Evolutionary conservation across 306 rosid species (phyloP).

Genomic region (Neltuma alba): DNA sequence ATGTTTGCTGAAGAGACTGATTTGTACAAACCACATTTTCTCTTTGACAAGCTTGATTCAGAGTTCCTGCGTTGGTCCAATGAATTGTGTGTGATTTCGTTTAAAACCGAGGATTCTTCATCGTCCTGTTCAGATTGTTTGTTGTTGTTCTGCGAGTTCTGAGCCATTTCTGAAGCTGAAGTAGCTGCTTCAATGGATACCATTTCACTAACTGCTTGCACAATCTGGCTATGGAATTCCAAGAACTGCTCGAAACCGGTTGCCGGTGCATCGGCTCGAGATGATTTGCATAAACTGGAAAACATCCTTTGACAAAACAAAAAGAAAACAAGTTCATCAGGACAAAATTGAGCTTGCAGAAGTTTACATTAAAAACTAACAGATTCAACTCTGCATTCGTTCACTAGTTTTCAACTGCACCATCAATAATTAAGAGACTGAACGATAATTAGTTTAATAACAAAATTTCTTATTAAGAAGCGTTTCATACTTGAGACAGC

Average conservation of each 20-base stretch:
- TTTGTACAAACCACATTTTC: constrained; percentile 59
- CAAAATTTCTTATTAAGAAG: background rate
- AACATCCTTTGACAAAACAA: constrained; percentile 57
- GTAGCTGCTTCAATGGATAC: constrained; percentile 87
- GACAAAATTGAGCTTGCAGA: background rate
- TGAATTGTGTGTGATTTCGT: constrained; percentile 64
- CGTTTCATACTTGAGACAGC: constrained; percentile 68
- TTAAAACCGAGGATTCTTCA: constrained; percentile 44
- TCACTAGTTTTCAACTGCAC: no score
- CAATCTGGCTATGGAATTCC: constrained; percentile 77
- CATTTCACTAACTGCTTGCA: constrained; percentile 74
- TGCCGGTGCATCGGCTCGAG: constrained; percentile 71
- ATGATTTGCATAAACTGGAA: constrained; percentile 71
- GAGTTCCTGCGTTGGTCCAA: constrained; percentile 42
- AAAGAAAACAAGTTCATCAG: background rate
- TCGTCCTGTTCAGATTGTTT: constrained; percentile 22
- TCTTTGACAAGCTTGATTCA: constrained; percentile 58
- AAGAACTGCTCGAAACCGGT: constrained; percentile 75
- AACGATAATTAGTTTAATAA: background rate
- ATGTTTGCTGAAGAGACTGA: constrained; percentile 57
- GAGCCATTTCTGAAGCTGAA: constrained; percentile 58
- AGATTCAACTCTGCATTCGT: background rate
- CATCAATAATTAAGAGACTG: background rate
- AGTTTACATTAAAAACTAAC: no score
- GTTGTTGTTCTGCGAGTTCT: constrained; percentile 38